Percentiles rank a stretch among this genome's conserved stretches.
Conservation (phyloP, 148 eudicot genomes). For the Arctostaphylos glauca region DNA sequence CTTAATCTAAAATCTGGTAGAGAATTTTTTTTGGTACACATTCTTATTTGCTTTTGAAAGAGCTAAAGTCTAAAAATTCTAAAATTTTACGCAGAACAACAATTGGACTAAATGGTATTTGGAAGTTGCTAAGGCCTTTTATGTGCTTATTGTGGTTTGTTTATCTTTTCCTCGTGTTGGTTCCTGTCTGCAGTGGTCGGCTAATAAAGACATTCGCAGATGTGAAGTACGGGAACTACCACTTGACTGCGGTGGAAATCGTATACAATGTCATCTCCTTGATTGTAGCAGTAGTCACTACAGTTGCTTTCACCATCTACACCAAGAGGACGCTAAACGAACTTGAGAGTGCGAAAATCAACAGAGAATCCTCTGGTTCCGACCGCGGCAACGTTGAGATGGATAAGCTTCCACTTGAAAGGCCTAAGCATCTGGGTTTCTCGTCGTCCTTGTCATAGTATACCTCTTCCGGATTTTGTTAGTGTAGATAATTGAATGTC, state of each 20-base stretch:
- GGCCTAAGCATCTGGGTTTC: slow-evolving; percentile 33
- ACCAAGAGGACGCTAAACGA: slow-evolving; percentile 65
- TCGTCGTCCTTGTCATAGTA: not conserved
- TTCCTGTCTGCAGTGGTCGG: slow-evolving; percentile 69
- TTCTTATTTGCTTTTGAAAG: not conserved
- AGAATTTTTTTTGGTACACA: not conserved
- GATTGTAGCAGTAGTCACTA: slow-evolving; percentile 63
- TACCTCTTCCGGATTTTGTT: not conserved
- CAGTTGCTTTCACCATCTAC: slow-evolving; percentile 69
- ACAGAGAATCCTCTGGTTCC: slow-evolving; percentile 25
- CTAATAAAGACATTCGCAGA: slow-evolving; percentile 84
- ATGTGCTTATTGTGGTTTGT: slow-evolving; percentile 1
- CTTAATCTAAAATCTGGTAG: not conserved
- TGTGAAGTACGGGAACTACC: slow-evolving; percentile 73
- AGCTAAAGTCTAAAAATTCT: not conserved
- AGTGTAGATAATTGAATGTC: not conserved
- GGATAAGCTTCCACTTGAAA: slow-evolving; percentile 68
- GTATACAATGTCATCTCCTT: slow-evolving; percentile 77
- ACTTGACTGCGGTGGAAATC: slow-evolving; percentile 74
- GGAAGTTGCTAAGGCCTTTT: not conserved
- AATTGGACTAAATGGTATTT: not conserved
- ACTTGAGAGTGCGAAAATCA: slow-evolving; percentile 45
- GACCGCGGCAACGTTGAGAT: slow-evolving; percentile 43
- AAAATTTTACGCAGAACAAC: not conserved
- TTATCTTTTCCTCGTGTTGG: not conserved